Base-by-base conservation (phyloP, 106 monocot species). In the Dendrobium nobile region DNA sequence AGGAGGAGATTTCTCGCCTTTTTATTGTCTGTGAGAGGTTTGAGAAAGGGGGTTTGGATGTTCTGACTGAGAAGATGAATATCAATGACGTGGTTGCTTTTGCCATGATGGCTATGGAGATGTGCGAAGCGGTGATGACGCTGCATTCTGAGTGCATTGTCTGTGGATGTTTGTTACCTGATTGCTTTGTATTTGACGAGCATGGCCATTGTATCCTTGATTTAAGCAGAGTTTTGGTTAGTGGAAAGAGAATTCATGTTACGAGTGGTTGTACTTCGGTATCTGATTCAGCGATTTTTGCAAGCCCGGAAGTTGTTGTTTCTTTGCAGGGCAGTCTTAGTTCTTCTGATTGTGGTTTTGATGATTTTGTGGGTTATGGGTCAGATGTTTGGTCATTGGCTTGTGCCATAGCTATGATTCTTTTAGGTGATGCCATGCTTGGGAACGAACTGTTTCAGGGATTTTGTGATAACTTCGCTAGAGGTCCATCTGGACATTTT, bases 381-480 rank as follows among this genome's bases (percentile, higher is more conserved):
- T 89, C 92, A 4, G 95, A 99, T 87, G 88, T 91, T 79, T 99
- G 98, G 98, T 92, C 89, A 31, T 84, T 99, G 75, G 88, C 87
- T 67, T 95, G 89, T 85, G 79, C 91, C 4, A 58, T 99, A 9
- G 79, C 83, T 19, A 65, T 81, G 72, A 78, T 90, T 85, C 80
- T 98, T 55, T 45, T 77, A 9, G 86, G 90, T 43, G 78, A 88
- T 84, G 47, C 55, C 8, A 61, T 77, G 67, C 77, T 83, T 70
- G 73, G 18, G 54, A 16, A 7, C 7, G 78, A 87, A 72, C 70
- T 90, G n/a, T 75, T 81, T 42, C 73, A 80, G 59, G 73, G 58
- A 47, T 80, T 56, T 20, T 54, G 8, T 75, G 28, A 56, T 24
- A 2, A 72, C 20, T 27, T 68, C 54, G 26, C 33, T n/a, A 47